Evolutionary conservation across 257 asterid species (phyloP), one percentile per base, ranked within the genome.

Genomic region (Jasminum sambac): DNA sequence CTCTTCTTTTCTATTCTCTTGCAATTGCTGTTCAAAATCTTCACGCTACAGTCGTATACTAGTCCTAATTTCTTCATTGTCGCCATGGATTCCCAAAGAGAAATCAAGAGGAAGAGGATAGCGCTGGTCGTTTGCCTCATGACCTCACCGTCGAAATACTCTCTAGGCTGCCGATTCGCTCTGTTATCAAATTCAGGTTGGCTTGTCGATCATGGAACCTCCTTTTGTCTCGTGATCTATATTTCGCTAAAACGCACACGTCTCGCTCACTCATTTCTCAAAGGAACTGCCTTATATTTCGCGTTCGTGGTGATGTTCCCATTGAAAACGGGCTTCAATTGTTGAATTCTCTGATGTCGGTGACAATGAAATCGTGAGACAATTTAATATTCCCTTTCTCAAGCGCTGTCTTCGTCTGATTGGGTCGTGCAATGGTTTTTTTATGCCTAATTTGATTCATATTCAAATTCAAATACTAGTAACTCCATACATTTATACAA

Each of bases 171-270:
- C 72, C 78, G 4, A 26, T 66, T 11, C 59, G 61, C 23, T 72
- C 75, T 65, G 67, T 77, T 58, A 50, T 73, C 39, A 72, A 72
- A 63, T 78, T 71, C 67, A 78, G 82, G 70, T 73, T 73, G 41
- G 76, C 46, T 3, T 68, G 76, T 72, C 55, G 61, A 50, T 39
- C 72, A 41, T 73, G 68, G 59, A 59, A 73, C 0, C 24, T 42
- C 30, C n/a, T n/a, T n/a, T 26, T 78, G 14, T 69, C 77, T 0
- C 26, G 9, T 24, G 79, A 78, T 67, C 42, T 71, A 24, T 50
- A 68, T 19, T 76, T 70, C 5, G 68, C 55, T 10, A 9, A 41
- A 30, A 16, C 24, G 55, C 64, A 50, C 34, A 50, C 61, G 2
- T 42, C 60, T 23, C 34, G 64, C 14, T 61, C 80, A 26, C 5